Evolutionary conservation across 2,329 filamentous ascomycete genomes (phyloP), one percentile per base, ranked within the genome.

Genomic region (Cladorrhinum sp.): DNA sequence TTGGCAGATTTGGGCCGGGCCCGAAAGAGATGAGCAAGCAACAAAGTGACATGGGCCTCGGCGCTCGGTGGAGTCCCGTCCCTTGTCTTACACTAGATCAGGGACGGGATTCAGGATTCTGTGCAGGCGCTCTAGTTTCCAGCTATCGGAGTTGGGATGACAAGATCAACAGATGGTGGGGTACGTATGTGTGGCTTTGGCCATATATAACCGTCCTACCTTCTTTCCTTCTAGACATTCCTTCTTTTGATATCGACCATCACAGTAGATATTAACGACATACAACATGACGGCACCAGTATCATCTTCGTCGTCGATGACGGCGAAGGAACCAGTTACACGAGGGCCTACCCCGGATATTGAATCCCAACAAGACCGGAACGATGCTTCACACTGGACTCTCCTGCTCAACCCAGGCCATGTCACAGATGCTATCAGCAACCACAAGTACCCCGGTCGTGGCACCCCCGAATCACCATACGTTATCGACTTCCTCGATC

Each of bases 401-500:
- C 73, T 85, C 58, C 76, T 90, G 60, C 71, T 81, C 53, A 80
- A 87, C 69, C 85, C 85, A 57, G 79, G 80, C 24, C 81, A 81
- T 50, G 74, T 90, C 55, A 86, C 81, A 0, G 76, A 80, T 51
- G 79, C 81, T 57, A 81, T 87, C 8, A 73, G 86, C 50, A 75
- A 81, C 55, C 77, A 83, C 71, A 71, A 74, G 2, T 90, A 88
- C 66, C 69, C 73, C 16, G 87, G 87, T 24, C 72, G 80, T 12
- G 89, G 89, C 62, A 92, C 88, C 1, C 71, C 78, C 8, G 83
- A 88, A 49, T 84, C 87, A 45, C 89, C 89, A 1, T 92, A 83
- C 64, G 74, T 86, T 29, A 87, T 92, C 65, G 82, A 85, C 58
- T 92, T 87, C 75, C 81, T 90, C 22, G 81, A 83, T 18, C 73